Evolutionary conservation across 1,284 basidiomycete genomes (phyloP).

Genomic region (Volvariella volvacea): DNA sequence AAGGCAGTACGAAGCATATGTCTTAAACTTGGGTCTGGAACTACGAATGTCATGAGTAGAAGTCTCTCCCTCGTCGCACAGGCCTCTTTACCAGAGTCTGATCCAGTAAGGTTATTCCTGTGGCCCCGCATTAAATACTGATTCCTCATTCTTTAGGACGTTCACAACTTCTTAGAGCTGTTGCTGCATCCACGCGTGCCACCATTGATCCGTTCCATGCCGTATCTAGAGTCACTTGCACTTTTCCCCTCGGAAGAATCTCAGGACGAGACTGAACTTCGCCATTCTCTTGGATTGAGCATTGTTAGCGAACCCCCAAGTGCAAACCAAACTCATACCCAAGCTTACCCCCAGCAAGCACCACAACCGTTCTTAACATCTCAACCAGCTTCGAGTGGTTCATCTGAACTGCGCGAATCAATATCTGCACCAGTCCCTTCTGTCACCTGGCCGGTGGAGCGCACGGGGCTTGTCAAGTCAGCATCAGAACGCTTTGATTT

Average conservation of each 20-base stretch:
- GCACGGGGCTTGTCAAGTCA: no score
- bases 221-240: slow-evolving; percentile 54
- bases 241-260: slow-evolving; percentile 57
- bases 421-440: no score
- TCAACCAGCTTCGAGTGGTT: background rate
- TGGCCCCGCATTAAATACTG: background rate
- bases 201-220: slow-evolving; percentile 62
- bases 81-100: slow-evolving; percentile 16
- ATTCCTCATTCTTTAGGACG: slow-evolving; percentile 8
- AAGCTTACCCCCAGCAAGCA: slow-evolving; percentile 7
- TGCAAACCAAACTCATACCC: slow-evolving; percentile 4
- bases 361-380: slow-evolving; percentile 3
- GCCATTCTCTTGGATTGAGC: slow-evolving; percentile 35
- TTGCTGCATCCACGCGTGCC: slow-evolving; percentile 73
- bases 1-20: slow-evolving; percentile 40
- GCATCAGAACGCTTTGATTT: no score
- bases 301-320: background rate
- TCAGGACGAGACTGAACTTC: slow-evolving; percentile 46
- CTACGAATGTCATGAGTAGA: slow-evolving; percentile 51
- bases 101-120: slow-evolving; percentile 19
- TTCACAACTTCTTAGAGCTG: slow-evolving; percentile 45
- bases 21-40: slow-evolving; percentile 44
- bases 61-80: slow-evolving; percentile 47
- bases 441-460: no score
- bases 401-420: background rate